These are phyloP conservation scores for Neurospora sp. DNA, from an alignment of 2,329 filamentous ascomycete genomes.

Conservation along the genomic window DNA sequence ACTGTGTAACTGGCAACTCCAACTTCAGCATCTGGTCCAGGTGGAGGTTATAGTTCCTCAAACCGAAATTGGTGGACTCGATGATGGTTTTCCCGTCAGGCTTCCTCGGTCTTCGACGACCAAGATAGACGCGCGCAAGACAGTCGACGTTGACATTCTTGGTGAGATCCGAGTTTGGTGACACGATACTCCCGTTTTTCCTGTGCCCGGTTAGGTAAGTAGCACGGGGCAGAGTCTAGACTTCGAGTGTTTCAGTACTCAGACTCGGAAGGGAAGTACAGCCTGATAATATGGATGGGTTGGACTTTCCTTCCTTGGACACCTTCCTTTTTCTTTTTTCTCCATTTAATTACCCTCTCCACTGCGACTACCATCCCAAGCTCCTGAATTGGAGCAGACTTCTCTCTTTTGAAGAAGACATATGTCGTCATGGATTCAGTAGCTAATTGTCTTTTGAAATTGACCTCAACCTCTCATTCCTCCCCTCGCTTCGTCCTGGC, in stretches of 20 bases:
- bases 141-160: background rate
- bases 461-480: too few relatives aligned
- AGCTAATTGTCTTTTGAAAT: too few relatives aligned
- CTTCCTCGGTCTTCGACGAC: too few relatives aligned
- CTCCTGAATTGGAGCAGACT: background rate
- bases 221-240: too few relatives aligned
- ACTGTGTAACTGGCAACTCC: too few relatives aligned
- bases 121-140: too few relatives aligned
- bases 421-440: too few relatives aligned
- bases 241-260: too few relatives aligned
- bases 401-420: background rate
- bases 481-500: too few relatives aligned
- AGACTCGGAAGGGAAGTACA: background rate
- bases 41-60: conserved; percentile 23
- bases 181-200: background rate
- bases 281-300: background rate
- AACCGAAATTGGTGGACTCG: conserved; percentile 13
- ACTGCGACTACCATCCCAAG: background rate
- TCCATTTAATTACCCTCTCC: background rate
- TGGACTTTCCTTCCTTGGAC: background rate
- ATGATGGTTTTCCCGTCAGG: too few relatives aligned
- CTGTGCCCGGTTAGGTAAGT: too few relatives aligned
- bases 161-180: background rate
- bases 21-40: conserved; percentile 21
- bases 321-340: background rate